phyloP scores from a whole-genome alignment of 257 asterid genomes.

The Vinca minor region DNA sequence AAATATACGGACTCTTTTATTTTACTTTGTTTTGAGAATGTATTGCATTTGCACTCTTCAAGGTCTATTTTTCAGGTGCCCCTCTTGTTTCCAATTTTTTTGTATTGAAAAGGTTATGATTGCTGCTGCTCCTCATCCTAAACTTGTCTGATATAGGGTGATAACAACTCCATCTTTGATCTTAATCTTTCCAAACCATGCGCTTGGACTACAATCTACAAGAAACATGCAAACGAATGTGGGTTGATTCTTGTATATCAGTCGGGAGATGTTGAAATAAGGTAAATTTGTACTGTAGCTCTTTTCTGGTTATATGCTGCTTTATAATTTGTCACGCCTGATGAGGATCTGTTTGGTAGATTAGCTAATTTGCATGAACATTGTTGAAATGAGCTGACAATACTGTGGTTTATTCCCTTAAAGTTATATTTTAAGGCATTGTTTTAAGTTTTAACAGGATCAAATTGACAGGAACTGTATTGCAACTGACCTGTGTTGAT shows the following conservation, averaged over 20 bases:
- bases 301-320: constrained; percentile 12
- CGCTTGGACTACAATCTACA: constrained; percentile 68
- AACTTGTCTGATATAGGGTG: constrained; percentile 45
- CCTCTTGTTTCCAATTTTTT: constrained; percentile 10
- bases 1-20: constrained; percentile 34
- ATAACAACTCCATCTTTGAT: constrained; percentile 27
- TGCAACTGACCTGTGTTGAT: neutral
- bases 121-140: constrained; percentile 22
- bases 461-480: neutral
- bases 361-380: neutral
- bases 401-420: neutral
- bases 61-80: constrained; percentile 58
- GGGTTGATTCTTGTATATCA: constrained; percentile 63
- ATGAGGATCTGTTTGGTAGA: neutral
- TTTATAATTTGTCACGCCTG: constrained; percentile 5
- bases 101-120: constrained; percentile 6
- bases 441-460: neutral
- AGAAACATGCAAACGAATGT: constrained; percentile 39
- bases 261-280: constrained; percentile 70
- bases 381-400: neutral
- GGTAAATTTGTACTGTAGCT: constrained; percentile 36
- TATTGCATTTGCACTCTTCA: constrained; percentile 43
- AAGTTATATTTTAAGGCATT: neutral
- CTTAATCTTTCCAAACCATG: constrained; percentile 65
- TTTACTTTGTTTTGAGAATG: constrained; percentile 69